Base-by-base conservation (phyloP, 331 rosid species). In the Malus hybrid region DNA sequence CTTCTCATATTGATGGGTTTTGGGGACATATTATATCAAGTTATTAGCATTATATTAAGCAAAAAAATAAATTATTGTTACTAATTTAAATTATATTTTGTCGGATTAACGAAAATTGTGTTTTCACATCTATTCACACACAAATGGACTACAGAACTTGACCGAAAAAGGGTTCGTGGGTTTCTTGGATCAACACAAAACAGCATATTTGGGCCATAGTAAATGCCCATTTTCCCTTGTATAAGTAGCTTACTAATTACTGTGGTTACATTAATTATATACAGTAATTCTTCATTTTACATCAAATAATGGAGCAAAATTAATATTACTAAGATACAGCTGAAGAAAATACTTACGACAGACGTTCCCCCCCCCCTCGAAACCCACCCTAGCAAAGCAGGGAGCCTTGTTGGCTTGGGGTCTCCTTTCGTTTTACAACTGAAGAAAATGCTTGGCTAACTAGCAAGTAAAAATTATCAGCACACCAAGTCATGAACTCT, bases 401-500 rank as follows among this genome's bases (percentile, higher is more conserved):
- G 4, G 12, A 39, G 46, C 12, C 46, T 9, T 39, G 0, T 2
- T 39, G 1, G 12, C 4, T 0, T 39, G 46, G 46, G 4, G 12
- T 39, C 1, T 0, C 1, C 46, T 39, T 39, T 39, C 12, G 12
- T 39, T 39, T 39, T 39, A 39, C 46, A 39, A 9, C 46, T 39
- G 12, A 39, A 39, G 46, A 39, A 39, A 39, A 39, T 39, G 46
- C 46, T 9, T 39, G 46, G 50, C 70, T 65, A 11, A 33, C 55
- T 70, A 54, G 18, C 79, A 55, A 29, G 70, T 28, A 3, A 71
- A 65, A 73, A 73, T 10, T 10, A 63, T 72, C 57, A 20, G 59
- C 73, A 77, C 20, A 33, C 42, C 46, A 2, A 54, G 16, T 84
- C 76, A 89, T 64, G 86, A 82, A 71, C 76, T 88, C 39, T 81